Base-by-base conservation (phyloP, 352 stramenopile species). In the Pythium myriotylum region DNA sequence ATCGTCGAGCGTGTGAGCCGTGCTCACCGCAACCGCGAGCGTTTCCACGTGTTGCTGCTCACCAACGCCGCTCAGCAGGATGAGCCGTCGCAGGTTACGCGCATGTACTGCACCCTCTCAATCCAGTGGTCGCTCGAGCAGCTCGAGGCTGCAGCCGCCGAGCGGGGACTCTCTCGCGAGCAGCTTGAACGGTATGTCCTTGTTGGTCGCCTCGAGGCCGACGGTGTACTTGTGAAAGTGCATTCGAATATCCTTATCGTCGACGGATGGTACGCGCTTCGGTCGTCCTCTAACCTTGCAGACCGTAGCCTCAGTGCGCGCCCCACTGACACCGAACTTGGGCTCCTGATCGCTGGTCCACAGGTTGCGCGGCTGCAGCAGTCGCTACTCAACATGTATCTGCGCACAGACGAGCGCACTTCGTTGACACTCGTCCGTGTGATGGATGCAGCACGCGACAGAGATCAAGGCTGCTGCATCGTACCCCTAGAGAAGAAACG, bases 241-340 rank as follows among this genome's bases (percentile, higher is more conserved):
- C 83, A 92, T 63, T 92, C 83, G 20, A 92, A 92, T 54, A 87
- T 92, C 32, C 65, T 92, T 33, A 92, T 92, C 65, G 67, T 79
- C 23, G 83, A 92, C 43, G 81, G 83, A n/a, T 65, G 63, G 29
- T 89, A 89, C 53, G 83, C 81, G 7, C 56, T 92, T 32, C 75
- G 83, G 5, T 89, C 80, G 50, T 92, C 83, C 35, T 90, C 80
- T 33, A 92, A 92, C 42, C 67, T 92, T 37, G 81, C 83, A 4
- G 83, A 92, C 40, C 77, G 83, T n/a, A 91, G 81, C 67, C 37
- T 92, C 17, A 92, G 83, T 41, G 71, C 79, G 7, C 65, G 81
- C 20, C 80, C 83, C 3, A 90, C 79, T 16, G 83, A 92, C 49
- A 92, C 83, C 1, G 83, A 92, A 55, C 69, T 90, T 16, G 83